Evolutionary conservation across 192 early-diverging fungal genomes (phyloP), one percentile per base, ranked within the genome.

Genomic region (Chytriomyces confervae): DNA sequence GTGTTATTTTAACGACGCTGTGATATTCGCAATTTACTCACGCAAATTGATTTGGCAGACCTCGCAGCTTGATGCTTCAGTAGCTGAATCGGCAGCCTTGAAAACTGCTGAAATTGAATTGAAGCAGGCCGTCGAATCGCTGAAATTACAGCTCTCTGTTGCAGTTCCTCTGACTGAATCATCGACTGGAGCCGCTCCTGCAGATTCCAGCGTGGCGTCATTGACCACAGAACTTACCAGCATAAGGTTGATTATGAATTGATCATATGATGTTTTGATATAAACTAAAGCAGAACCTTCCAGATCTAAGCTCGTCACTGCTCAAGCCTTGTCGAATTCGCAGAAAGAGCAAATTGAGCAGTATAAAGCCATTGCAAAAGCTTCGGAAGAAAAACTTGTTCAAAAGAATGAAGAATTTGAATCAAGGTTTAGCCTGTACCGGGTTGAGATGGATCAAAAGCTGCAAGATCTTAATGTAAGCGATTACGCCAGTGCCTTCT

Each of bases 361-460:
- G 68, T 88, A 87, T 81, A 86, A 89, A 77, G 80, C 87, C 46
- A 83, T 92, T 47, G 86, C 88, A 50, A 79, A 86, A 29, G 86
- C 89, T 53, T 88, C 84, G 73, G 94, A 95, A 67, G 84, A 72
- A 44, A 69, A 79, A 43, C 68, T 75, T 5, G 7, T 51, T 61
- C 69, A 82, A 48, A 77, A 89, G n/a, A 83, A 75, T 16, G 48
- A 47, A 13, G 78, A 79, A 50, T 81, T 93, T 62, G 87, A 89
- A 24, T 73, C 82, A 5, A 87, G 91, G 0, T 94, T 91, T 77
- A 92, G 92, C 69, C 77, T 83, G 50, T 93, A 90, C 82, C 87
- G 89, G 73, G 82, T 79, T 29, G 84, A 86, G 57, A 85, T 79
- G 68, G 83, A 88, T 44, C 9, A 66, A 45, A 78, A 85, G 61